Base-by-base conservation (phyloP, 768 basidiomycete genomes). In the Cantharellus cinnabarinus region DNA sequence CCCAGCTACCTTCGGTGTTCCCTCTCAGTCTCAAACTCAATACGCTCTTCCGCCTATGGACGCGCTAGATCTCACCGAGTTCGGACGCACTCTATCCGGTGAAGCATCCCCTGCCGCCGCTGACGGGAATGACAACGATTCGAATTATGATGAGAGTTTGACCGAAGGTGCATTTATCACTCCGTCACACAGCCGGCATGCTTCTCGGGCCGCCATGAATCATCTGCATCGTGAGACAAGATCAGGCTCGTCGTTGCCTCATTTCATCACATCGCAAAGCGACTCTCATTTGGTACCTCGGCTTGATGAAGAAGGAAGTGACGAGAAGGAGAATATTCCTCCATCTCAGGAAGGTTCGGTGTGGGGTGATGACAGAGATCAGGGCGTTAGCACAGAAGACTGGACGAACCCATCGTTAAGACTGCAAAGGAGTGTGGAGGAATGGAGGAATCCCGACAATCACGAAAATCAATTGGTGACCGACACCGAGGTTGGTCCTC, bases 61-160 rank as follows among this genome's bases (percentile, higher is more conserved):
- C 29, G 44, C 44, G 10, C 10, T 48, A 10, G 44, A 29, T 29
- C 44, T 48, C 29, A 29, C 10, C 10, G 44, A 48, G 10, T 29
- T 29, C 67, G 63, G 58, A 77, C 77, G 48, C 54, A 58, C 15
- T 29, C 20, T 29, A 29, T 29, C 20, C 1, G 20, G 20, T 29
- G 20, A 29, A 29, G 20, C 20, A 29, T 29, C 20, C 14, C 55
- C 61, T 41, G 42, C 50, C 5, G 42, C 56, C 20, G 41, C 59
- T 35, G 38, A 42, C 35, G 39, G 55, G 29, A 58, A 63, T 14
- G 4, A 20, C 15, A 54, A 44, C 41, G 67, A 65, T 50, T 61
- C 54, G 7, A 44, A 58, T 48, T 71, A 73, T 50, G 48, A 56
- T 3, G 67, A 68, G 39, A 63, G 35, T 41, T n/a, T 44, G 29